Evolutionary conservation across 257 asterid species (phyloP).

Genomic region (Avicennia marina): DNA sequence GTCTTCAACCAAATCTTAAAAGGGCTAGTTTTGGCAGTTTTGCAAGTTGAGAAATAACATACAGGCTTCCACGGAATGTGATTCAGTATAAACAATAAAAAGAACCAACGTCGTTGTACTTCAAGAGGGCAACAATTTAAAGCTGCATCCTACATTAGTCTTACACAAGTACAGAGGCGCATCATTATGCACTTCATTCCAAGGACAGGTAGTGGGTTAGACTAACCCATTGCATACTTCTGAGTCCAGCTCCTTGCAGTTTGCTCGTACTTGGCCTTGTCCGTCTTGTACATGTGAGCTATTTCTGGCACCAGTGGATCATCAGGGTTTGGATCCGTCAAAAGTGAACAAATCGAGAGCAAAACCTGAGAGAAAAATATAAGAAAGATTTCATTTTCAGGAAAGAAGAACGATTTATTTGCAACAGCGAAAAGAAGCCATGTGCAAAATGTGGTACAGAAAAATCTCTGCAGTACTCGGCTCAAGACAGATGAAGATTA

Average conservation of each 20-base stretch:
- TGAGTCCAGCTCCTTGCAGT: constrained; percentile 94
- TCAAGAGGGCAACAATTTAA: too few relatives aligned
- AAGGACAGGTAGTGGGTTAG: background rate
- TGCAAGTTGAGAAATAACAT: too few relatives aligned
- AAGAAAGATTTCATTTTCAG: background rate
- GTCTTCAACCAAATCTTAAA: too few relatives aligned
- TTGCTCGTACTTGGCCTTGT: constrained; percentile 67
- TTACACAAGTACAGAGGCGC: constrained; percentile 14
- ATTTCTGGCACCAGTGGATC: constrained; percentile 87
- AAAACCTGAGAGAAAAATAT: constrained; percentile 66
- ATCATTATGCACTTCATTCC: constrained; percentile 9
- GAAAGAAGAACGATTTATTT: too few relatives aligned
- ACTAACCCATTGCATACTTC: constrained; percentile 83
- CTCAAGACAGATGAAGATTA: too few relatives aligned
- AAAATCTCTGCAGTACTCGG: background rate
- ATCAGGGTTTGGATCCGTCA: constrained; percentile 86
- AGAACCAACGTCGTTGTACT: too few relatives aligned
- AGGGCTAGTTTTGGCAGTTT: too few relatives aligned
- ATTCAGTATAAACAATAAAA: too few relatives aligned
- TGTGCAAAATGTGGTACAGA: too few relatives aligned
- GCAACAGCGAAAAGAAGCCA: too few relatives aligned
- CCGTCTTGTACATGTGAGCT: constrained; percentile 88
- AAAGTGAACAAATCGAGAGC: constrained; percentile 73
- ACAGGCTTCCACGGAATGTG: too few relatives aligned
- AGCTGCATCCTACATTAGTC: constrained; percentile 10